Percentiles rank a stretch among this genome's conserved stretches.
Conservation (phyloP, 1,284 basidiomycete species). For the Tremellales sp. region DNA sequence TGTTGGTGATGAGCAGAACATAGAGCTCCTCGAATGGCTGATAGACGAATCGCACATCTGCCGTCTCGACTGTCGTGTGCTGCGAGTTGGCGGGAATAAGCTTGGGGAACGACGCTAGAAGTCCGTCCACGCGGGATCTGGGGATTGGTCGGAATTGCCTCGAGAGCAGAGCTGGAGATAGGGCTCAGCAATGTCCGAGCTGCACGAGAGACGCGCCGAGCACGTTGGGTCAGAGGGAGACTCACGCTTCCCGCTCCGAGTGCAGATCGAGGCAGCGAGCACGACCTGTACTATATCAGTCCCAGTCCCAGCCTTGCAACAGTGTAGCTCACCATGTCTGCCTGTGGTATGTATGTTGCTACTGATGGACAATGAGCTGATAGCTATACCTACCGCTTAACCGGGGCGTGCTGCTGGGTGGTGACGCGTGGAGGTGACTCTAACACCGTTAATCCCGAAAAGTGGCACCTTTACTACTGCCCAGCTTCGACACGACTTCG, state of each 20-base stretch:
- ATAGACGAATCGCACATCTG: constrained; percentile 95
- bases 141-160: constrained; percentile 95
- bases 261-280: constrained; percentile 79
- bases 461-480: neutral
- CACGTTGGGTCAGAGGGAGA: neutral
- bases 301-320: no score
- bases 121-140: constrained; percentile 85
- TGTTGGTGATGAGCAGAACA: constrained; percentile 96
- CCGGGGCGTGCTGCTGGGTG: no score
- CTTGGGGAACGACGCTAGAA: constrained; percentile 95
- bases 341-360: neutral
- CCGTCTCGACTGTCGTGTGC: constrained; percentile 91
- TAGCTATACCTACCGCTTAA: no score
- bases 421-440: neutral
- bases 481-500: neutral
- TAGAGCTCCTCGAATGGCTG: constrained; percentile 97
- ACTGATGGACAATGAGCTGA: neutral
- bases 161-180: constrained; percentile 76
- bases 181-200: neutral
- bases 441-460: neutral
- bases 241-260: constrained; percentile 54
- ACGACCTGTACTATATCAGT: constrained; percentile 50
- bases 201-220: neutral
- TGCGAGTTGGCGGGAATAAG: constrained; percentile 95
- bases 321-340: neutral